Conservation (phyloP, 192 early-diverging fungal genomes). For the Coemansia aciculifera region DNA sequence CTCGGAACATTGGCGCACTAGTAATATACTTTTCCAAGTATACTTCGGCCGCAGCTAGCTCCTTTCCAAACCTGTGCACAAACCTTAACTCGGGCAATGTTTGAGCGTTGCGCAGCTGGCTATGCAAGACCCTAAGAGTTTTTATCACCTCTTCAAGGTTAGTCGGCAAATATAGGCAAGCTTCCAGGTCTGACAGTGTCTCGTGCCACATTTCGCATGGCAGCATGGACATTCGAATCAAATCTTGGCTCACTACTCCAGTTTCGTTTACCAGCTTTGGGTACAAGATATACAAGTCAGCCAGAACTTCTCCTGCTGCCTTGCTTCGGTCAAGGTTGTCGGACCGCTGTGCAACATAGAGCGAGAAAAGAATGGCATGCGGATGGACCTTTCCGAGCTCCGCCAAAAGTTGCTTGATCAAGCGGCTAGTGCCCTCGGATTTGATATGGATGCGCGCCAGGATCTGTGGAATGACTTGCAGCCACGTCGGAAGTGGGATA, state of each 20-base stretch:
- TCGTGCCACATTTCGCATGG: conserved; percentile 99
- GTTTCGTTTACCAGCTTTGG: conserved; percentile 86
- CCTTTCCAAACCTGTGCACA: conserved; percentile 89
- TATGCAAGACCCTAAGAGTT: conserved; percentile 81
- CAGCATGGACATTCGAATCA: conserved; percentile 93
- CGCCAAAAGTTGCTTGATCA: conserved; percentile 87
- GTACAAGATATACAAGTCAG: conserved; percentile 84
- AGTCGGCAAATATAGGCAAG: conserved; percentile 75
- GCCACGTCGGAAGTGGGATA: conserved; percentile 92
- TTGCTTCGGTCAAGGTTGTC: conserved; percentile 64
- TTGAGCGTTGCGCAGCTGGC: conserved; percentile 74
- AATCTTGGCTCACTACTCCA: conserved; percentile 89
- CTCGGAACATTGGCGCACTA: conserved; percentile 60
- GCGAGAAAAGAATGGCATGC: conserved; percentile 95
- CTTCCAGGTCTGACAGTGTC: conserved; percentile 82
- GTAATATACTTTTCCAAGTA: conserved; percentile 75
- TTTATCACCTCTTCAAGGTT: conserved; percentile 89
- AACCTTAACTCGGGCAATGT: conserved; percentile 92
- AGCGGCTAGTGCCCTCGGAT: conserved; percentile 72
- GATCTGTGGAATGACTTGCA: conserved; percentile 98
- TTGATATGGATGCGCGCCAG: conserved; percentile 94
- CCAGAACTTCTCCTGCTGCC: conserved; percentile 86
- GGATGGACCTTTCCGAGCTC: conserved; percentile 96
- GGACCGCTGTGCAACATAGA: conserved; percentile 94
- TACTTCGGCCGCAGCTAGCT: conserved; percentile 86